Conservation (phyloP, 306 rosid genomes). For the Prunus armeniaca region DNA sequence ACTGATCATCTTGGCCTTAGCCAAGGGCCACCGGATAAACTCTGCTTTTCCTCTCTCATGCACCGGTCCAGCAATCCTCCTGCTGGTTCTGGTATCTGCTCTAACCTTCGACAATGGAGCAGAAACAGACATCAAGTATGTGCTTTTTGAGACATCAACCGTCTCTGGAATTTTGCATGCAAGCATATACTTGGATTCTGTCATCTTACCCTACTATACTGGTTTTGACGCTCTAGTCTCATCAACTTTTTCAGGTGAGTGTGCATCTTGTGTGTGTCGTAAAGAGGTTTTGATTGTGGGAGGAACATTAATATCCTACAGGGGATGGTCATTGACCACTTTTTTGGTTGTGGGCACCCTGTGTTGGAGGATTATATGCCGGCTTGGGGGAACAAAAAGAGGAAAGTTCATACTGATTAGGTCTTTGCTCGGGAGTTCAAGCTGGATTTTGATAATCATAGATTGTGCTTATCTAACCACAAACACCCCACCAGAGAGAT, state of each 20-base stretch:
- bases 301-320: conserved; percentile 57
- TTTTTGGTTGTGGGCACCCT: conserved; percentile 62
- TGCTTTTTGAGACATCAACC: conserved; percentile 67
- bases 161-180: conserved; percentile 88
- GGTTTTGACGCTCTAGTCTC: conserved; percentile 65
- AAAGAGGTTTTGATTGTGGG: conserved; percentile 64
- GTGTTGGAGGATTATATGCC: conserved; percentile 58
- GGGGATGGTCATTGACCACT: conserved; percentile 82
- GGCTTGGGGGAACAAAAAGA: conserved; percentile 33
- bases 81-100: conserved; percentile 65
- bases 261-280: conserved; percentile 78
- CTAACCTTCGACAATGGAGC: conserved; percentile 50
- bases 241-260: conserved; percentile 74
- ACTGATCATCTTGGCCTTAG: conserved; percentile 58
- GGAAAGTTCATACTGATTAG: conserved; percentile 29
- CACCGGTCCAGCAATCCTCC: conserved; percentile 81
- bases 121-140: conserved; percentile 56
- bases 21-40: conserved; percentile 68
- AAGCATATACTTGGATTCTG: conserved; percentile 62
- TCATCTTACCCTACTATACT: conserved; percentile 78
- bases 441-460: conserved; percentile 51
- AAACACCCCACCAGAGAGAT: conserved; percentile 51
- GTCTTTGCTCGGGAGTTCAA: conserved; percentile 39
- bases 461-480: conserved; percentile 57
- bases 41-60: conserved; percentile 60